Evolutionary conservation across 352 stramenopile species (phyloP).

Genomic region (Pythium periplocum): DNA sequence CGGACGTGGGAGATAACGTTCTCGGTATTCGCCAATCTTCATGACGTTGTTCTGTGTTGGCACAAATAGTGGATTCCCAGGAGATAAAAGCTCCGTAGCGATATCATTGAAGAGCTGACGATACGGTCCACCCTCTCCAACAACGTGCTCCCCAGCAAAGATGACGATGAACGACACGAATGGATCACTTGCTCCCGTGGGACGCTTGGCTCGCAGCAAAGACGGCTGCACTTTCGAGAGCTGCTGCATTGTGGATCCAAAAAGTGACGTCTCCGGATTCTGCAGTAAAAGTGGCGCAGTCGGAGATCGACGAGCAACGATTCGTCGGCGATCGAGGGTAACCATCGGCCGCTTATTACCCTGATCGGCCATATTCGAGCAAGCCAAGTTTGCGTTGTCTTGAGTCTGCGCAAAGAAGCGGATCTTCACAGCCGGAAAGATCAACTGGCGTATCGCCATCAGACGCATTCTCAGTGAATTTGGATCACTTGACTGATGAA

Average conservation of each 20-base stretch:
- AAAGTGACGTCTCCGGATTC: slow-evolving; percentile 57
- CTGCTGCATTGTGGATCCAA: slow-evolving; percentile 58
- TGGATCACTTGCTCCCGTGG: slow-evolving; percentile 66
- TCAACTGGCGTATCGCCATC: slow-evolving; percentile 48
- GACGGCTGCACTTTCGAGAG: slow-evolving; percentile 39
- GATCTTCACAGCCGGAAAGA: slow-evolving; percentile 77
- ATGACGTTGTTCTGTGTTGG: slow-evolving; percentile 67
- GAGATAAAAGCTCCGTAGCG: slow-evolving; percentile 50
- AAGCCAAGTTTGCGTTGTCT: slow-evolving; percentile 61
- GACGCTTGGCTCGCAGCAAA: slow-evolving; percentile 58
- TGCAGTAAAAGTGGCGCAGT: slow-evolving; percentile 21
- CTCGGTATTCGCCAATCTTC: slow-evolving; percentile 67
- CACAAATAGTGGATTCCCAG: slow-evolving; percentile 50
- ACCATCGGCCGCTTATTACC: slow-evolving; percentile 58
- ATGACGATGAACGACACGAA: slow-evolving; percentile 81
- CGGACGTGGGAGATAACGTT: slow-evolving; percentile 56
- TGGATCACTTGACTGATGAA: slow-evolving; percentile 45
- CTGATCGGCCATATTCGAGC: slow-evolving; percentile 34
- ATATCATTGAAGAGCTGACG: slow-evolving; percentile 80
- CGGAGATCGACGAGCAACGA: slow-evolving; percentile 25
- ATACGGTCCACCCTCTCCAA: slow-evolving; percentile 74
- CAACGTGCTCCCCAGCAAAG: slow-evolving; percentile 74
- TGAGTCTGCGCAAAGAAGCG: slow-evolving; percentile 62
- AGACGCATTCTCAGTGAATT: slow-evolving; percentile 45
- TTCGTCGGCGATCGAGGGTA: slow-evolving; percentile 58